Evolutionary conservation across 495 filamentous ascomycete genomes (phyloP), one percentile per base, ranked within the genome.

Genomic region (Lichenothelia convexa): DNA sequence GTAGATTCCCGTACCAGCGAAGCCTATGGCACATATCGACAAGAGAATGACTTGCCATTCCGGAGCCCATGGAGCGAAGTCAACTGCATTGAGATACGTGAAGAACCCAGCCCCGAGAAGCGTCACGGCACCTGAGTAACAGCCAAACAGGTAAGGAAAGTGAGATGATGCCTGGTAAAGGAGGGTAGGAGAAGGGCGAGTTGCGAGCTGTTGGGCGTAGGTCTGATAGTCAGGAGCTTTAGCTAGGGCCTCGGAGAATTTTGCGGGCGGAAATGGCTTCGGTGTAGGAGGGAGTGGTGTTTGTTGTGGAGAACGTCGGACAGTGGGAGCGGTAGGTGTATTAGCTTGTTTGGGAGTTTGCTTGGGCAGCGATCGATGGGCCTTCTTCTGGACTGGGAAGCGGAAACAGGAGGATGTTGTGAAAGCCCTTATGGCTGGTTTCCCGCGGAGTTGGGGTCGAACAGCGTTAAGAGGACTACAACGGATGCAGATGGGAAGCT

Each of bases 131-230:
- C 18, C 12, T 18, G 26, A 5, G 18, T 21, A 31, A 12, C 16
- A 39, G 6, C 11, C 24, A 6, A 17, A 5, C 11, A 32, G 19
- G 21, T 30, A 39, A 16, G 21, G 9, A 17, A n/a, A 11, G 9
- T 39, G 36, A 3, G 36, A 32, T 18, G 36, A 27, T 12, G n/a
- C 36, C 40, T 23, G 31, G 24, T 35, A 40, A 36, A 45, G 33
- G 24, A 36, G 11, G 15, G 24, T 36, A 44, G 45, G 27, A 9
- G 3, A 4, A 38, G 38, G 9, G 24, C 20, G 12, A 15, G 11
- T 34, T 42, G 41, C 23, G 40, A 35, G 9, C 36, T 26, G 11
- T 29, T 37, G 12, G 30, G 9, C 4, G 16, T 13, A 36, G 11
- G 19, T 22, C 21, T 11, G 7, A 12, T 23, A n/a, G 11, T 20